Evolutionary conservation across 2,329 filamentous ascomycete genomes (phyloP).

Genomic region (Botrytis elliptica): DNA sequence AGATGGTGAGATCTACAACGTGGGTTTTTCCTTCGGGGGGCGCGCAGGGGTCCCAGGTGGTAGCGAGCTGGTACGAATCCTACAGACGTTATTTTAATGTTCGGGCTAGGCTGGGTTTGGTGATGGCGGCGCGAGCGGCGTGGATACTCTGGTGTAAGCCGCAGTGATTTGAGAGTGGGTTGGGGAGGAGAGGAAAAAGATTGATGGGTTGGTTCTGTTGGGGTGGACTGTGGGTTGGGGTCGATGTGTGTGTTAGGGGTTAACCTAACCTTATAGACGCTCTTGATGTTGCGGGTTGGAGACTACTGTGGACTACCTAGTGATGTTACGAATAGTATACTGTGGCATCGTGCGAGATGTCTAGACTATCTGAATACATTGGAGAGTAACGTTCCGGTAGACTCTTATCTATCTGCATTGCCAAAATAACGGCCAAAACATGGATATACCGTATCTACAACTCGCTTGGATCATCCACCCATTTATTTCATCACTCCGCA

Average conservation of each 20-base stretch:
- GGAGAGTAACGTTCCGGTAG: not conserved
- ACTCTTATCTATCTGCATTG: not conserved
- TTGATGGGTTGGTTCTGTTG: not conserved
- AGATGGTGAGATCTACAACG: not conserved
- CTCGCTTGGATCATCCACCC: not conserved
- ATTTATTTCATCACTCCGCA: not conserved
- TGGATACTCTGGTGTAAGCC: not conserved
- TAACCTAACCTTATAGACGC: not conserved
- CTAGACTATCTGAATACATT: not conserved
- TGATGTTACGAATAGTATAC: not conserved
- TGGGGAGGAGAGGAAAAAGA: too few relatives aligned
- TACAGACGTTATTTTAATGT: constrained; percentile 21
- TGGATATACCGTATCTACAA: constrained; percentile 1
- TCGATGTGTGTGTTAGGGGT: not conserved
- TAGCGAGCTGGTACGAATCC: not conserved
- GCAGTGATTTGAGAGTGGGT: not conserved
- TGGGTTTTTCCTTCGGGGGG: not conserved
- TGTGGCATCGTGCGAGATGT: not conserved
- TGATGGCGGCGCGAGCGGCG: not conserved
- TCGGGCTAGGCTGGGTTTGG: not conserved
- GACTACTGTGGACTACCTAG: not conserved
- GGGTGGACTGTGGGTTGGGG: not conserved
- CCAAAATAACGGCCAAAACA: not conserved
- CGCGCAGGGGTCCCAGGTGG: not conserved
- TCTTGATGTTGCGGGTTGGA: not conserved